phyloP scores from a whole-genome alignment of 2,329 filamentous ascomycete genomes.

The Rhynchosporium graminicola region DNA sequence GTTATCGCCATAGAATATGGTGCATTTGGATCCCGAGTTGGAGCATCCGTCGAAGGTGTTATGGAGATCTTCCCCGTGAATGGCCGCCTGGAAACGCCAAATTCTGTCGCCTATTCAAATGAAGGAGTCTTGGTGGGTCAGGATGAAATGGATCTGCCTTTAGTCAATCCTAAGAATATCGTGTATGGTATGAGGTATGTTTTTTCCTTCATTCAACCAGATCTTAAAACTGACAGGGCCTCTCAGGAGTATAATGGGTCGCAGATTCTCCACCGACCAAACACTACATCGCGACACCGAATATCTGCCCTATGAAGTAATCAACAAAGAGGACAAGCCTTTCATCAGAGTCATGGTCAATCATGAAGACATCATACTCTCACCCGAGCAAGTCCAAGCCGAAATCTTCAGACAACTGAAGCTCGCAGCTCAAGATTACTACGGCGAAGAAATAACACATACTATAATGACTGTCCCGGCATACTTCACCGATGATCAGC shows the following conservation, averaged over 20 bases:
- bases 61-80: background rate
- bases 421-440: conserved; percentile 12
- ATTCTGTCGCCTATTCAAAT: conserved; percentile 28
- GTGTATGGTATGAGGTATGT: conserved; percentile 24
- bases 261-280: conserved; percentile 17
- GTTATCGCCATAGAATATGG: conserved; percentile 27
- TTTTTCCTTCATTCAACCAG: background rate
- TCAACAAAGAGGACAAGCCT: conserved; percentile 8
- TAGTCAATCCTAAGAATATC: conserved; percentile 22
- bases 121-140: conserved; percentile 21
- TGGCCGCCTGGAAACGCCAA: background rate
- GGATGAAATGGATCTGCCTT: conserved; percentile 24
- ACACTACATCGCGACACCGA: conserved; percentile 14
- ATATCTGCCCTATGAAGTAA: conserved; percentile 17
- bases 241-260: conserved; percentile 17
- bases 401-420: conserved; percentile 23
- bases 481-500: conserved; percentile 76
- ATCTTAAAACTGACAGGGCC: background rate
- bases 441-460: conserved; percentile 2
- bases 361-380: conserved; percentile 6
- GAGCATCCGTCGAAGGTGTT: background rate
- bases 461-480: conserved; percentile 68
- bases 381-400: conserved; percentile 18
- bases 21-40: conserved; percentile 18
- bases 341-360: conserved; percentile 13